Percentiles rank a stretch among this genome's conserved stretches.
phyloP scores from a whole-genome alignment of 2,329 filamentous ascomycete species.

The Trichoderma atrobrunneum region DNA sequence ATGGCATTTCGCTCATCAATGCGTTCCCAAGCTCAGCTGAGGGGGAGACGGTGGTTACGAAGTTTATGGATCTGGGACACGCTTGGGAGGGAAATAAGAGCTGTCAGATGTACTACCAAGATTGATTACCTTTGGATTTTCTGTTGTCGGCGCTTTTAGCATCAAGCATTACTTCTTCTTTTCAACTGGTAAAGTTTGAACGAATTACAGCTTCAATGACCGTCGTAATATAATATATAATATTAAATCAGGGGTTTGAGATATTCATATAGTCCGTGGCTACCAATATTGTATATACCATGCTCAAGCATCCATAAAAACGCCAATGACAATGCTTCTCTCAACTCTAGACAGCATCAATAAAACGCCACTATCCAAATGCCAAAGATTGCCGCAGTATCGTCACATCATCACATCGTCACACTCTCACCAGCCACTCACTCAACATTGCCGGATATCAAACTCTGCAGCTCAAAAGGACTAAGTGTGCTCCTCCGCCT shows the following conservation, averaged over 20 bases:
- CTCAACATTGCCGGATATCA: conserved; percentile 54
- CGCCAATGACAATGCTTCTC: neutral
- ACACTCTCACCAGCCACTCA: conserved; percentile 7
- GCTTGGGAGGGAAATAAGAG: neutral
- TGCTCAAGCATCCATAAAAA: neutral
- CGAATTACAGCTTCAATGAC: neutral
- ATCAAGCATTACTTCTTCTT: neutral
- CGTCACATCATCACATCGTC: neutral
- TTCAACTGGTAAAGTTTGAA: neutral
- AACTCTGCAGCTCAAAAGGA: conserved; percentile 68
- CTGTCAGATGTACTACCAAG: neutral
- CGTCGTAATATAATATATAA: neutral
- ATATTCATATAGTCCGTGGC: neutral
- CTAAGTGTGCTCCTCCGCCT: conserved; percentile 72
- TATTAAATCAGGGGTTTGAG: neutral
- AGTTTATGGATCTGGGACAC: neutral
- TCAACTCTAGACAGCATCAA: neutral
- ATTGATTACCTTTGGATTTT: neutral
- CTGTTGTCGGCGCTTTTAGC: neutral
- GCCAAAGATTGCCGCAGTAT: neutral
- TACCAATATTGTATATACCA: neutral
- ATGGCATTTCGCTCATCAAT: conserved; percentile 10
- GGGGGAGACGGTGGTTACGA: neutral
- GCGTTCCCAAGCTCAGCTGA: neutral
- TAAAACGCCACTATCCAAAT: neutral